Conservation (phyloP, 495 filamentous ascomycete species). For the Glonium stellatum region DNA sequence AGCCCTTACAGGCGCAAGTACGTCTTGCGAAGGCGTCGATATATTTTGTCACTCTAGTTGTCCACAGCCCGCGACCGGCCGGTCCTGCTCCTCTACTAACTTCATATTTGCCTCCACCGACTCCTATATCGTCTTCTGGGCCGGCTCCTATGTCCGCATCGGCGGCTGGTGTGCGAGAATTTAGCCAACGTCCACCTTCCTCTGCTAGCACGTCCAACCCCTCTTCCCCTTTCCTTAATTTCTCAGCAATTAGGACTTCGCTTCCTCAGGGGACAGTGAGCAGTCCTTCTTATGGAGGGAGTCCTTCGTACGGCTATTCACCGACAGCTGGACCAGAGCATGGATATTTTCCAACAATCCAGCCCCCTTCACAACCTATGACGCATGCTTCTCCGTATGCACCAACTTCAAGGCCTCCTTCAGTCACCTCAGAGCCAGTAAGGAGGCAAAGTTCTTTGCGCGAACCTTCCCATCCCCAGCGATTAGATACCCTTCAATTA, state of each 20-base stretch:
- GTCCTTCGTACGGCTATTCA: conserved; percentile 23
- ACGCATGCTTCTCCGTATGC: conserved; percentile 22
- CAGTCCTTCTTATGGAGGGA: conserved; percentile 15
- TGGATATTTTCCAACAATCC: conserved; percentile 20
- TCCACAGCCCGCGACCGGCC: conserved; percentile 15
- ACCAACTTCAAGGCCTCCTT: conserved; percentile 13
- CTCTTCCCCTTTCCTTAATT: conserved; percentile 25
- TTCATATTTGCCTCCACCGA: conserved; percentile 24
- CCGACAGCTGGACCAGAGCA: conserved; percentile 21
- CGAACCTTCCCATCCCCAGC: not conserved
- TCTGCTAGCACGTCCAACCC: conserved; percentile 25
- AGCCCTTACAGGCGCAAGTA: conserved; percentile 20
- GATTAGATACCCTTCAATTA: conserved; percentile 20
- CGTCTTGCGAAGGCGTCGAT: conserved; percentile 30
- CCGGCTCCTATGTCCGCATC: conserved; percentile 18
- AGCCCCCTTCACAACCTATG: conserved; percentile 20
- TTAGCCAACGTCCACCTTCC: conserved; percentile 16
- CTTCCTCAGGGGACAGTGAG: conserved; percentile 14
- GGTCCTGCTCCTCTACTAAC: conserved; percentile 20
- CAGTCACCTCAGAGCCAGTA: conserved; percentile 13
- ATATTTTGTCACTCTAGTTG: conserved; percentile 30
- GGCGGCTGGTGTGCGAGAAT: conserved; percentile 11
- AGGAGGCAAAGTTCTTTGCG: not conserved
- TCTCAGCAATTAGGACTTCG: conserved; percentile 20
- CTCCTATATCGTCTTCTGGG: conserved; percentile 18